Base-by-base conservation (phyloP, 2,329 filamentous ascomycete species). In the Zymoseptoria pseudotritici region DNA sequence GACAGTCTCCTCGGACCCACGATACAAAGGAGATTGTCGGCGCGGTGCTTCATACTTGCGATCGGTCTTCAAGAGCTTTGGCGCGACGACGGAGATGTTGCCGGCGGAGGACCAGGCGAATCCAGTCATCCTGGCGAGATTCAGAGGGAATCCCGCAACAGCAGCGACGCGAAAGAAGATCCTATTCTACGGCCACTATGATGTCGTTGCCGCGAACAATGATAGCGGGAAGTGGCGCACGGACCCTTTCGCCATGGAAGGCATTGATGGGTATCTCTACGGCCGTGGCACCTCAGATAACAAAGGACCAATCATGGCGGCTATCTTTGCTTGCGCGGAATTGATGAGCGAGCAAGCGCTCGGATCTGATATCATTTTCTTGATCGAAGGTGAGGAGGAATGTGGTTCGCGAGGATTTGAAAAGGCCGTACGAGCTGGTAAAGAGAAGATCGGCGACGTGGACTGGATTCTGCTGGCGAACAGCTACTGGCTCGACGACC, bases 401-500 rank as follows among this genome's bases (percentile, higher is more conserved):
- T 92, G 89, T 53, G 94, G 94, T 0, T 97, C 92, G 1, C 83
- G 91, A 26, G 93, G 94, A 0, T 97, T 99, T 70, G 87, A 90
- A 65, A 85, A 93, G 67, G 89, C 90, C 0, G 86, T 99, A 17
- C 84, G 82, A 66, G 83, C 85, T 63, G 86, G 94, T 75, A 96
- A 96, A 73, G 81, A 87, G 13, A 81, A 90, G 22, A 96, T 99
- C 67, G 94, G 94, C 1, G 81, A 90, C 9, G 86, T 99, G 2
- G 93, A 99, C 75, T 97, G 94, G 80, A 94, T 99, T 58, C 78
- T 99, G 31, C 79, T 99, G 46, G 93, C 94, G 21, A 99, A 99
- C 78, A 97, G 92, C 75, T 99, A 99, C 78, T 99, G 94, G 94
- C 82, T 99, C 1, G 91, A 97, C 71, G 93, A 99, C 70, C 88